Percentiles rank a stretch among this genome's conserved stretches.
Evolutionary conservation across 169 alveolate genomes (phyloP).

Genomic region (Eimeria necatrix): DNA sequence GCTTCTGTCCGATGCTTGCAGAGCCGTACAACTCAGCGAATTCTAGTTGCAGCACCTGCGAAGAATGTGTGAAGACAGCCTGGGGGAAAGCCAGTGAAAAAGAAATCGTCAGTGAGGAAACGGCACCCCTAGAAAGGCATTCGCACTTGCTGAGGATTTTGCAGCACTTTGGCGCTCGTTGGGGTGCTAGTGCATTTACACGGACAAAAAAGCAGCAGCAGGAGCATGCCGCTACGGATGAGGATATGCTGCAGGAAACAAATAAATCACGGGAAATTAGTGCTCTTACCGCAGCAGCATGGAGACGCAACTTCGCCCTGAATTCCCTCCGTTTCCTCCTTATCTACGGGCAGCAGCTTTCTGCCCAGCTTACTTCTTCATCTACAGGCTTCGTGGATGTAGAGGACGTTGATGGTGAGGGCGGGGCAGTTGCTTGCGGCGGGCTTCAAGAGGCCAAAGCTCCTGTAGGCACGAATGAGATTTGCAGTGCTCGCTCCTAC

Average conservation of each 20-base stretch:
- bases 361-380: slow-evolving; percentile 18
- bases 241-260: not conserved
- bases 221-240: not conserved
- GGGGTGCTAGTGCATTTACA: slow-evolving; percentile 19
- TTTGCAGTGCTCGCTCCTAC: not conserved
- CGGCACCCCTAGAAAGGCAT: slow-evolving; percentile 60
- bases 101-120: slow-evolving; percentile 2
- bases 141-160: slow-evolving; percentile 53
- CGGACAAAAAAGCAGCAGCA: slow-evolving; percentile 9
- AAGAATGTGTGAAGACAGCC: slow-evolving; percentile 5
- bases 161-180: slow-evolving; percentile 48
- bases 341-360: slow-evolving; percentile 34
- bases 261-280: not conserved
- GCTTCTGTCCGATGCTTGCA: not conserved
- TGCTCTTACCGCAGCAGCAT: not conserved
- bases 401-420: slow-evolving; percentile 3
- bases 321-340: slow-evolving; percentile 61
- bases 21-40: not conserved
- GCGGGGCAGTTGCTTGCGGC: not conserved
- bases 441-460: not conserved
- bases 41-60: not conserved
- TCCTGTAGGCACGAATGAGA: not conserved
- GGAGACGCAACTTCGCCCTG: slow-evolving; percentile 60
- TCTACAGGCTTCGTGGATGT: not conserved
- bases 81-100: slow-evolving; percentile 10